A percentile compares a stretch with the other conserved stretches of the same genome.
These are phyloP conservation scores for Rugosomyces carneus DNA, from an alignment of 1,284 basidiomycete genomes.

Conservation along the genomic window DNA sequence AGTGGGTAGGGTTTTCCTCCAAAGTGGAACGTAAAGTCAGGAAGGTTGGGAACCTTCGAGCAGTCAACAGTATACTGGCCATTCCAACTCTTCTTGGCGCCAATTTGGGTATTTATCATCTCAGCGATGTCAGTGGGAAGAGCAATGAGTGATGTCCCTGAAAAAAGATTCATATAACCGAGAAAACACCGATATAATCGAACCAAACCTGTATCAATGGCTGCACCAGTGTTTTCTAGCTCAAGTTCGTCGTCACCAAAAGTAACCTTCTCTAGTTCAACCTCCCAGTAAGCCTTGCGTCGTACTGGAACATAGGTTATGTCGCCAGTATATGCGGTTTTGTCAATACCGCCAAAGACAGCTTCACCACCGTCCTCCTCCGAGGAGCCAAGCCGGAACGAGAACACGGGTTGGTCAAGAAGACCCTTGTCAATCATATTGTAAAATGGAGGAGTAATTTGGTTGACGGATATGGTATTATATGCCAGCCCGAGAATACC, in stretches of 20 bases:
- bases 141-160: slow-evolving; percentile 86
- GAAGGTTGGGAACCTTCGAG: slow-evolving; percentile 74
- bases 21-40: slow-evolving; percentile 86
- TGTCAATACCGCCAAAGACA: slow-evolving; percentile 90
- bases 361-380: slow-evolving; percentile 92
- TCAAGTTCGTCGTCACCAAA: slow-evolving; percentile 86
- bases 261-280: slow-evolving; percentile 81
- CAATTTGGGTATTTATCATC: slow-evolving; percentile 96
- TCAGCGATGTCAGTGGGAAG: slow-evolving; percentile 94
- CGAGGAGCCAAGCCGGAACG: slow-evolving; percentile 89
- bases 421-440: slow-evolving; percentile 85
- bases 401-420: slow-evolving; percentile 84
- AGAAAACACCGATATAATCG: background rate
- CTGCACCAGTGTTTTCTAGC: slow-evolving; percentile 88
- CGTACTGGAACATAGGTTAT: slow-evolving; percentile 89
- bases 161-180: background rate
- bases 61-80: slow-evolving; percentile 95
- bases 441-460: slow-evolving; percentile 94
- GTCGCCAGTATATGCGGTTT: slow-evolving; percentile 73
- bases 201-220: slow-evolving; percentile 85
- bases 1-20: slow-evolving; percentile 77
- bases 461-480: slow-evolving; percentile 94
- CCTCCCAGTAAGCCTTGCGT: slow-evolving; percentile 98
- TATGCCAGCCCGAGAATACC: slow-evolving; percentile 95
- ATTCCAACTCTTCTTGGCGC: slow-evolving; percentile 89